Evolutionary conservation across 768 basidiomycete species (phyloP).

Genomic region (Termitomyces sp.): DNA sequence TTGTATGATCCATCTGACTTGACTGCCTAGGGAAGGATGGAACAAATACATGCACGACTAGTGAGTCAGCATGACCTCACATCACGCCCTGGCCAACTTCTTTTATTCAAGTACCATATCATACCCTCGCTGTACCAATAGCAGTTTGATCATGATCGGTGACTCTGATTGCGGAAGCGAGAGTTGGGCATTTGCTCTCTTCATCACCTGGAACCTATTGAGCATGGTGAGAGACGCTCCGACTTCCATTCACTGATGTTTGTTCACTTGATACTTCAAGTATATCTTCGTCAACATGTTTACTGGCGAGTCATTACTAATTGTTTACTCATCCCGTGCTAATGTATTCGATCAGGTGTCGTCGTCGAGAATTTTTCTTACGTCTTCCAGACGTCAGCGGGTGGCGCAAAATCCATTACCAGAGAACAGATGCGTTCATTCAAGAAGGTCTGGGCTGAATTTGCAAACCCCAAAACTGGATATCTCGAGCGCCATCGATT

Average conservation of each 20-base stretch:
- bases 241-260: background rate
- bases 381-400: slow-evolving; percentile 83
- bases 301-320: slow-evolving; percentile 49
- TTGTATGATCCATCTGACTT: slow-evolving; percentile 5
- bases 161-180: slow-evolving; percentile 87
- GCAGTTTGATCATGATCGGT: slow-evolving; percentile 32
- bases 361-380: slow-evolving; percentile 96
- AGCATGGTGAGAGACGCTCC: slow-evolving; percentile 68
- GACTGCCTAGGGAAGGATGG: slow-evolving; percentile 76
- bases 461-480: slow-evolving; percentile 73
- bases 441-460: slow-evolving; percentile 92
- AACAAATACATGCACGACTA: slow-evolving; percentile 98
- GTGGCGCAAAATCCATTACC: slow-evolving; percentile 75
- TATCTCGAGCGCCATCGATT: slow-evolving; percentile 67
- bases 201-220: slow-evolving; percentile 92
- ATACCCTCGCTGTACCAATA: slow-evolving; percentile 79
- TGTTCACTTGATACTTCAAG: slow-evolving; percentile 30
- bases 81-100: slow-evolving; percentile 2
- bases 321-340: background rate
- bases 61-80: slow-evolving; percentile 35
- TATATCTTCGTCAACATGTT: slow-evolving; percentile 97
- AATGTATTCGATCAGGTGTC: slow-evolving; percentile 47
- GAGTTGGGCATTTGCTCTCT: slow-evolving; percentile 78
- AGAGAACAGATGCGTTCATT: slow-evolving; percentile 90
- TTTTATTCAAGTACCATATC: slow-evolving; percentile 49